Evolutionary conservation across 1,284 basidiomycete species (phyloP), one percentile per base, ranked within the genome.

Genomic region (Phellopilus nigrolimitatus): DNA sequence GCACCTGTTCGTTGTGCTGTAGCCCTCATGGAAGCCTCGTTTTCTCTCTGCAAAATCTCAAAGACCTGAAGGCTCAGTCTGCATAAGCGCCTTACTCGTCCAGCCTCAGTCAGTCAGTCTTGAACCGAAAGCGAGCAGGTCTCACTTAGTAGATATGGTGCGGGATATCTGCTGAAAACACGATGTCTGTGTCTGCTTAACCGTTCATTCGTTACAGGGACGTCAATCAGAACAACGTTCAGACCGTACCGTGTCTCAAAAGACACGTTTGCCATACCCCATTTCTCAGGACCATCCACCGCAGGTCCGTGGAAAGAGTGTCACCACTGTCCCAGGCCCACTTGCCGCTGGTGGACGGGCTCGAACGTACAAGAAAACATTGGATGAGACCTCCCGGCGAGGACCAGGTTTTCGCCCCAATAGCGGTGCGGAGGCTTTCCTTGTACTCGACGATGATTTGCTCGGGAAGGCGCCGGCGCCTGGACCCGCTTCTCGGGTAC

Each of bases 401-500:
- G 28, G 17, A 39, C 38, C n/a, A n/a, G n/a, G n/a, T n/a, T n/a
- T 51, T 30, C 49, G 49, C 28, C 49, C 49, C 19, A 31, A 45
- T 15, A 51, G 49, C 25, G 43, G 43, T 38, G 49, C 49, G 30
- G 49, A 51, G n/a, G 42, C 49, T 45, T 44, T 45, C 17, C 49
- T 51, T 30, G 24, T 34, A 15, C 49, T 51, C 24, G 49, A 51
- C 10, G 22, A 51, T 13, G 34, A 37, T 15, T 7, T 15, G 12
- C 19, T 15, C 34, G 3, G n/a, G 19, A 25, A 22, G 13, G 8
- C 22, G n/a, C n/a, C n/a, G 25, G 36, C 17, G 10, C 15, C 25
- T 15, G 37, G 30, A 36, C 5, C 4, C 15, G 5, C n/a, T 8
- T 8, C 8, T 15, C n/a, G 13, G 13, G 46, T 24, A n/a, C 37